Base-by-base conservation (phyloP, 1,139 yeast species). In the Magnusiomyces fungicola region DNA sequence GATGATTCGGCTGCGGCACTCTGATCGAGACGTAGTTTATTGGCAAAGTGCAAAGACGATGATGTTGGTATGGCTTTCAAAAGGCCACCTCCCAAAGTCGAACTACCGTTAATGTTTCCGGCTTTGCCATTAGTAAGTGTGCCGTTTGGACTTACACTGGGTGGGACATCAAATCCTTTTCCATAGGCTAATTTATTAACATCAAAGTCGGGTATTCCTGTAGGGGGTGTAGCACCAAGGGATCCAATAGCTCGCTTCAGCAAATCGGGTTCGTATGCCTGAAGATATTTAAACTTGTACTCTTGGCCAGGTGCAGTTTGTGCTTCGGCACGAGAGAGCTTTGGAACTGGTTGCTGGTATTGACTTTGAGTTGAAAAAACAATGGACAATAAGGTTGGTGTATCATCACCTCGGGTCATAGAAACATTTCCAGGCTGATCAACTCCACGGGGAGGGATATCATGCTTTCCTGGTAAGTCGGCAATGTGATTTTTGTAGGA, bases 401-500 rank as follows among this genome's bases (percentile, higher is more conserved):
- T 47, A n/a, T 30, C 19, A 24, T 39, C 30, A 9, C 43, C 43
- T 12, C 30, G 19, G 4, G 45, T 22, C n/a, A 34, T 25, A 4
- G 43, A 39, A 19, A 40, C 44, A 19, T 27, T 34, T 36, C 64
- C 53, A 2, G 64, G 68, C 33, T 25, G 60, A 51, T 47, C 60
- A 56, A 61, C 62, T 60, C 59, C 66, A 29, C 48, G 71, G 63
- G 45, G 82, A 75, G 65, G 80, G 70, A 51, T 85, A 70, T 50
- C 80, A 66, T 48, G 83, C 75, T 61, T 79, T 1, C 97, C 97
- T 0, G 96, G 86, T 34, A 92, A 70, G 59, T 90, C 97, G 33
- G 76, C 74, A 18, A 92, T 84, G 62, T 90, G 97, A 57, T 89
- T 89, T 66, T 90, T 92, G 69, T 90, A 92, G 0, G 96, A 87